phyloP scores from a whole-genome alignment of 2,329 filamentous ascomycete species.

The Plenodomus biglobosus region DNA sequence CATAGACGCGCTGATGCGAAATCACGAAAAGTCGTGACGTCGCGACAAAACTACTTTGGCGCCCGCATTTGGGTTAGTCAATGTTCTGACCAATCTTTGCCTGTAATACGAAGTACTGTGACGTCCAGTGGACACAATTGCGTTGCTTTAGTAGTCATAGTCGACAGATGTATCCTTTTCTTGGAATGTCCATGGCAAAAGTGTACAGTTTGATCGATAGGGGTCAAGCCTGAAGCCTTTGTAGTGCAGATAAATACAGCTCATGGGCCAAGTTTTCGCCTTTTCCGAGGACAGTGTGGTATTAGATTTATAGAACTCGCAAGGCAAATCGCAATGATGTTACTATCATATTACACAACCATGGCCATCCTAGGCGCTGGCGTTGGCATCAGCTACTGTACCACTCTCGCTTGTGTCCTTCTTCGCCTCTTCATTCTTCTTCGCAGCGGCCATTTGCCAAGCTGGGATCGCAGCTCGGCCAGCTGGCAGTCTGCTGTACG shows the following conservation, averaged over 20 bases:
- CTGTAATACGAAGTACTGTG: too few species aligned
- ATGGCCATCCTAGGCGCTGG: conserved; percentile 25
- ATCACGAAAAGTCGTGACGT: conserved; percentile 15
- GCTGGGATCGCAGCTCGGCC: conserved; percentile 53
- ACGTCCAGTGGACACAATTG: too few species aligned
- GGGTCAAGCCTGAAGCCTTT: too few species aligned
- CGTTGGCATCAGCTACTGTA: conserved; percentile 36
- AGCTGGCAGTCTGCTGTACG: conserved; percentile 36
- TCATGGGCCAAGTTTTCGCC: background rate
- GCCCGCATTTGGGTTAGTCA: conserved; percentile 3
- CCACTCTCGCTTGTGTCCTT: conserved; percentile 47
- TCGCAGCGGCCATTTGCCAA: conserved; percentile 57
- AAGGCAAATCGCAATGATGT: conserved; percentile 5
- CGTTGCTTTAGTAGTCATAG: too few species aligned
- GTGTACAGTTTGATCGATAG: too few species aligned
- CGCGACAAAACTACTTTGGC: conserved; percentile 14
- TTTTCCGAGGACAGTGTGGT: background rate
- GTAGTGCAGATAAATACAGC: too few species aligned
- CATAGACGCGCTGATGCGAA: conserved; percentile 22
- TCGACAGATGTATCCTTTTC: too few species aligned
- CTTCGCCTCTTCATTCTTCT: conserved; percentile 49
- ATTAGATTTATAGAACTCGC: conserved; percentile 8
- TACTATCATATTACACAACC: background rate
- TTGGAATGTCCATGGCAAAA: too few species aligned
- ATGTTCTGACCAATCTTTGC: background rate